Evolutionary conservation across 1,139 yeast genomes (phyloP).

Genomic region (Maudiozyma humilis): DNA sequence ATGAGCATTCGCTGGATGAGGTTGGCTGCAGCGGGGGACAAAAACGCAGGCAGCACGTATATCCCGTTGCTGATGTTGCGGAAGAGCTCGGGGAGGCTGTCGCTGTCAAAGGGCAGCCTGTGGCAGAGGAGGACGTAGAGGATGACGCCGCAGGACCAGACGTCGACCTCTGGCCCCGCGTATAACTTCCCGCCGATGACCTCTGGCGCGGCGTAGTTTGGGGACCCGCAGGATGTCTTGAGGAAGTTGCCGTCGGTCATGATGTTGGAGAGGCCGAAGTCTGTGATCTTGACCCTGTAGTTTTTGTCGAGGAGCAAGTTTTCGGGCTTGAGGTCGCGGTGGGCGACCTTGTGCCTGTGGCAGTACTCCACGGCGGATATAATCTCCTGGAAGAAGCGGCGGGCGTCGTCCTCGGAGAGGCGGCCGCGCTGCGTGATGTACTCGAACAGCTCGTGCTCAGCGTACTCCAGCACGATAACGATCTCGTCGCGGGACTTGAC

Average conservation of each 20-base stretch:
- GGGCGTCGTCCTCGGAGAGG: constrained; percentile 89
- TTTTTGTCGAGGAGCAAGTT: constrained; percentile 84
- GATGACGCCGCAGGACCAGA: constrained; percentile 97
- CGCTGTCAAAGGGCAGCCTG: constrained; percentile 94
- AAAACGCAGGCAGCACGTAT: constrained; percentile 81
- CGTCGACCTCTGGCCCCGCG: constrained; percentile 98
- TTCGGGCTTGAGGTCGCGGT: constrained; percentile 92
- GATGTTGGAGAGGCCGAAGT: constrained; percentile 91
- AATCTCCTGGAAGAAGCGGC: constrained; percentile 92
- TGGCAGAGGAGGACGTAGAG: constrained; percentile 96
- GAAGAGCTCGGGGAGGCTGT: constrained; percentile 90
- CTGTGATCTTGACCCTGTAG: constrained; percentile 90
- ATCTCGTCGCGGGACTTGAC: constrained; percentile 93
- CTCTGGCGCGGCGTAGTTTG: constrained; percentile 97
- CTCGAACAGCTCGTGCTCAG: constrained; percentile 92
- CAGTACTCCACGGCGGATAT: constrained; percentile 97
- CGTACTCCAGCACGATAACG: constrained; percentile 95
- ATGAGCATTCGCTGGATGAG: constrained; percentile 87
- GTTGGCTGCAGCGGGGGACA: constrained; percentile 81
- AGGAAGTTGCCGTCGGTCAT: constrained; percentile 97
- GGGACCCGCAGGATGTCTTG: constrained; percentile 96
- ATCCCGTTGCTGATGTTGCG: constrained; percentile 93
- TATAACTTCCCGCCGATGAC: constrained; percentile 91
- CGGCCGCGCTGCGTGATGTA: constrained; percentile 92
- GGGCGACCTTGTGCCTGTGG: constrained; percentile 95